Base-by-base conservation (phyloP, 352 stramenopile species). In the Pythium phragmitis region DNA sequence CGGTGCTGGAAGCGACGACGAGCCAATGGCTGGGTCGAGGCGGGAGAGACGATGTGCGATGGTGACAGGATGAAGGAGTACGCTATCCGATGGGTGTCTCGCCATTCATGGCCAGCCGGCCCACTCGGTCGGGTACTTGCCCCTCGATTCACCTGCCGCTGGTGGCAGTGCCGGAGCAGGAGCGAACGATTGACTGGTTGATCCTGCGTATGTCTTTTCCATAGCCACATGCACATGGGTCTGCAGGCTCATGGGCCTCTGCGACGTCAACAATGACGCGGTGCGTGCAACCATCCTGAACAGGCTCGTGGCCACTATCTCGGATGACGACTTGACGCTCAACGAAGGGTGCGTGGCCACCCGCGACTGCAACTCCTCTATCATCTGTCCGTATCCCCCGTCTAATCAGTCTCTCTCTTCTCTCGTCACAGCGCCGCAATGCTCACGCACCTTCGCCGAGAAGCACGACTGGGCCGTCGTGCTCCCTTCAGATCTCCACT, bases 221-320 rank as follows among this genome's bases (percentile, higher is more conserved):
- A 21, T 21, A 21, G 21, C 21, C 21, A 21, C 17, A 42, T 51
- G 70, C 16, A 66, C 63, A 30, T 81, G 72, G 79, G 41, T 72
- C 23, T 54, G 78, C 16, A 75, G 75, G 53, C 67, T 80, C 46
- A 88, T 82, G 53, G 58, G 45, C 13, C 53, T 69, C 36, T 51
- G 70, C 33, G 46, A 41, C 3, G 21, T 45, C 50, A 53, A 54
- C 23, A 56, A 26, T 3, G 70, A 76, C 51, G 75, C 83, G 64
- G 84, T 76, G 60, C 71, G 68, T 30, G 33, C 14, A 17, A 72
- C 76, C 58, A 85, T 85, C 57, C 79, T 76, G 19, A 86, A 85
- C 53, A 63, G 62, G 3, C 57, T 81, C n/a, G 67, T 85, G 16
- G 76, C 79, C 9, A 73, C 77, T 41, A 55, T 88, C 63, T 65